These are phyloP conservation scores for Malus orientalis DNA, from an alignment of 306 rosid genomes.

Conservation along the genomic window DNA sequence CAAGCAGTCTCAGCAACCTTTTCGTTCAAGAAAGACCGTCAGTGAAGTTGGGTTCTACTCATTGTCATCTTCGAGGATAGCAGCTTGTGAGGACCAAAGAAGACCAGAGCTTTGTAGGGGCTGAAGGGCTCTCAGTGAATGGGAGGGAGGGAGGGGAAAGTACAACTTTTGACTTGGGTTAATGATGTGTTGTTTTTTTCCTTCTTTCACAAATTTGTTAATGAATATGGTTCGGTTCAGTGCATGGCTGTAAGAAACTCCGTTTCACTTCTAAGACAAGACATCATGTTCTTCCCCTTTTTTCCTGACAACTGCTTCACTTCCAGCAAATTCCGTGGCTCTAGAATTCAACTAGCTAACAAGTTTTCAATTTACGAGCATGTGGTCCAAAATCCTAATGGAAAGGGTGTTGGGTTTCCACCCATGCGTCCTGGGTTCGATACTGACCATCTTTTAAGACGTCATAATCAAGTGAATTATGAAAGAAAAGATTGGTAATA, in stretches of 20 bases:
- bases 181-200: slow-evolving; percentile 1
- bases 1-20: slow-evolving; percentile 69
- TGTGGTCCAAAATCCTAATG: too few species aligned
- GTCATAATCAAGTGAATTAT: not conserved
- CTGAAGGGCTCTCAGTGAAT: slow-evolving; percentile 14
- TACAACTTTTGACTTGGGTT: slow-evolving; percentile 9
- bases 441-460: not conserved
- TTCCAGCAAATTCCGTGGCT: not conserved
- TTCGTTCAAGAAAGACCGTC: slow-evolving; percentile 34
- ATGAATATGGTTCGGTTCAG: slow-evolving; percentile 11
- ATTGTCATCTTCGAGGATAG: slow-evolving; percentile 35
- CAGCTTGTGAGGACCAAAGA: slow-evolving; percentile 49
- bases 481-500: not conserved
- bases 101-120: slow-evolving; percentile 50
- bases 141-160: not conserved
- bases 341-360: not conserved
- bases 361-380: not conserved
- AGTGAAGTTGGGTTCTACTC: slow-evolving; percentile 54
- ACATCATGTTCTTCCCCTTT: not conserved
- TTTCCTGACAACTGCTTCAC: not conserved
- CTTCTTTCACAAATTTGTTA: slow-evolving; percentile 18
- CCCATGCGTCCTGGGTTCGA: too few species aligned
- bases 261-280: not conserved
- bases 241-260: slow-evolving; percentile 21
- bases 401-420: too few species aligned